Evolutionary conservation across 2,329 filamentous ascomycete species (phyloP), one percentile per base, ranked within the genome.

Genomic region (Hymenotorrendiella dingleyae): DNA sequence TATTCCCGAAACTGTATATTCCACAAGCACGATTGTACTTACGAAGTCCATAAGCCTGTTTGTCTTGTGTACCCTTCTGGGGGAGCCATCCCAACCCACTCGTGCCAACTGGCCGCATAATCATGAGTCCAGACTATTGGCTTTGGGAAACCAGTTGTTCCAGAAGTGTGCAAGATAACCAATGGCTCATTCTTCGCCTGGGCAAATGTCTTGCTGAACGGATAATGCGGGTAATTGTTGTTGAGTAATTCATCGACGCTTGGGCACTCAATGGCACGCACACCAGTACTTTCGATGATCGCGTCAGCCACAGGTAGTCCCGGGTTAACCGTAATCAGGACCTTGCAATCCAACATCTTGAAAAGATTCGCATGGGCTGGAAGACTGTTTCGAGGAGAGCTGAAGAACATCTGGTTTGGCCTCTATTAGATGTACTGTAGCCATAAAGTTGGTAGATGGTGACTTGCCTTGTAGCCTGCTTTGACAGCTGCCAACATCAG

Each of bases 111-210:
- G 1, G 57, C 57, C 6, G 64, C 45, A 23, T 56, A 48, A 7
- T 53, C 60, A 48, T 70, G 62, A 5, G 61, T 57, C 52, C 58
- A 58, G 1, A 55, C 43, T 11, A 69, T 60, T 0, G 64, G 65
- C 39, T 69, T 69, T 2, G 66, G 67, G 0, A 66, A 37, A 2
- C 67, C 67, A 0, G 67, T 70, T 1, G 62, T 60, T 4, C 67
- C 67, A 4, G 65, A 69, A 0, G 67, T 68, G 34, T 69, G 67
- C 1, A 68, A 42, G 19, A 66, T 55, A 19, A 64, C 60, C 3
- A 66, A 62, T 0, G 64, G 63, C 2, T 69, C 65, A 14, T 59
- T 45, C 0, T 46, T 50, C 6, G 61, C 64, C 4, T 59, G 49
- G 0, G 59, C 54, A 11, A 59, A 67, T 3, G 50, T 57, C 26